Evolutionary conservation across 176 grass and related monocot species (phyloP).

Genomic region (Oropetium thomaeum): DNA sequence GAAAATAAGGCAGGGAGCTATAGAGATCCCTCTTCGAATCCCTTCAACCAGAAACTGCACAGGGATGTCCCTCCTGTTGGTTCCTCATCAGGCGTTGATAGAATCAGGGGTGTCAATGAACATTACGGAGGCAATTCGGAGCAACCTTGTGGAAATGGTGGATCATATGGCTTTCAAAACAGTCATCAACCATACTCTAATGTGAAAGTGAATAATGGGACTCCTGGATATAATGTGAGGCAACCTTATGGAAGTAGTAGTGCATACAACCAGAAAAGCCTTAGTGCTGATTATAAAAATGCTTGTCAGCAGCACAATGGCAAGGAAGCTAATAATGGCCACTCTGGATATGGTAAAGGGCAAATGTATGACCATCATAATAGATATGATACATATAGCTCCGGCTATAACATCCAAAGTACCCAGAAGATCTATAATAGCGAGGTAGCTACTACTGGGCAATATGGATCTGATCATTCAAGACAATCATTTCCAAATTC

Average conservation of each 20-base stretch:
- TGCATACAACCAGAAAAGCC: slow-evolving; percentile 18
- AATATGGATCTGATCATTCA: slow-evolving; percentile 28
- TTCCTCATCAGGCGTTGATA: slow-evolving; percentile 14
- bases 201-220: slow-evolving; percentile 28
- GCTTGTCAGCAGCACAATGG: slow-evolving; percentile 19
- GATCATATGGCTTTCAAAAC: slow-evolving; percentile 32
- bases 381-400: slow-evolving; percentile 23
- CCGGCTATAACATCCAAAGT: slow-evolving; percentile 27
- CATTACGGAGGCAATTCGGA: slow-evolving; percentile 22
- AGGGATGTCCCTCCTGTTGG: slow-evolving; percentile 24
- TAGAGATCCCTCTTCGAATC: not conserved
- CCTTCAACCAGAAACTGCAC: slow-evolving; percentile 1
- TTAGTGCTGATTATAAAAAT: slow-evolving; percentile 18
- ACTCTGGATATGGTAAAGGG: slow-evolving; percentile 19
- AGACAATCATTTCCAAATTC: slow-evolving; percentile 26
- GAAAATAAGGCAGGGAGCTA: slow-evolving; percentile 6
- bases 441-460: slow-evolving; percentile 21
- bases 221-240: slow-evolving; percentile 21
- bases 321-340: slow-evolving; percentile 16
- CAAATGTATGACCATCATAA: not conserved
- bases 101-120: not conserved
- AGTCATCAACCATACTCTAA: slow-evolving; percentile 21
- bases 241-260: slow-evolving; percentile 33
- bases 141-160: slow-evolving; percentile 32
- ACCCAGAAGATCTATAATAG: slow-evolving; percentile 27